These are phyloP conservation scores for Ophiosphaerella korrae DNA, from an alignment of 2,329 filamentous ascomycete genomes.

Conservation along the genomic window DNA sequence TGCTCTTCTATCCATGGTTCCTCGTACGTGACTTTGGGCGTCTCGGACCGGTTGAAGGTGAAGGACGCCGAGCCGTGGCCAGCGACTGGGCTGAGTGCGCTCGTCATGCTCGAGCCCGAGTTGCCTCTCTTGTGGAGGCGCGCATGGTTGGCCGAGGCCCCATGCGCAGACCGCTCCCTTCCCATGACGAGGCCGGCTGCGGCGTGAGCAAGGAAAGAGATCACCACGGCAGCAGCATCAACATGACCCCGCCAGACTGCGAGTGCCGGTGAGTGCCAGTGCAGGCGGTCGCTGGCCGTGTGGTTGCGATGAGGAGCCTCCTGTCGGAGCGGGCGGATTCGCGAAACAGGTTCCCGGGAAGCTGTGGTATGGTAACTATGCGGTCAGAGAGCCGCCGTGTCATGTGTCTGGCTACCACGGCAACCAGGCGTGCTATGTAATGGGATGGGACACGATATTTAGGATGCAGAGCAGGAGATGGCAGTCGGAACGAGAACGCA, in stretches of 20 bases:
- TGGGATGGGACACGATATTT: too few relatives aligned
- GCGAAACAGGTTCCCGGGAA: conserved; percentile 5
- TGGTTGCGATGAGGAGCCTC: conserved; percentile 9
- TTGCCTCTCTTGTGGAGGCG: conserved; percentile 49
- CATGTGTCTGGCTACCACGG: too few relatives aligned
- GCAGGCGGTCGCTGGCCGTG: neutral
- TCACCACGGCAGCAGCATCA: conserved; percentile 25
- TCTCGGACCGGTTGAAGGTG: conserved; percentile 42
- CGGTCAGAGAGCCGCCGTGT: too few relatives aligned
- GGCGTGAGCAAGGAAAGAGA: neutral
- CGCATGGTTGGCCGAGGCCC: conserved; percentile 35
- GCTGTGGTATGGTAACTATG: too few relatives aligned
- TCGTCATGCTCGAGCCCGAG: conserved; percentile 46
- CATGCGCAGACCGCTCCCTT: conserved; percentile 17
- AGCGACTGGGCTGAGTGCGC: conserved; percentile 37
- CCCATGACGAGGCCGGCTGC: conserved; percentile 5
- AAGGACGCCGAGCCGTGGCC: conserved; percentile 30
- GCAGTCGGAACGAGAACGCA: too few relatives aligned
- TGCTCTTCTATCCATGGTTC: conserved; percentile 39
- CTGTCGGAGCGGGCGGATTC: neutral
- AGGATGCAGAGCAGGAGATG: conserved; percentile 3
- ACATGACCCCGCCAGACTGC: conserved; percentile 13
- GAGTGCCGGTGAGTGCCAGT: conserved; percentile 15
- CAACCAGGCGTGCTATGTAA: too few relatives aligned
- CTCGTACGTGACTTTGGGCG: conserved; percentile 42